These are phyloP conservation scores for Cladosporium austrohemisphaericum DNA, from an alignment of 2,329 filamentous ascomycete species.

Conservation along the genomic window DNA sequence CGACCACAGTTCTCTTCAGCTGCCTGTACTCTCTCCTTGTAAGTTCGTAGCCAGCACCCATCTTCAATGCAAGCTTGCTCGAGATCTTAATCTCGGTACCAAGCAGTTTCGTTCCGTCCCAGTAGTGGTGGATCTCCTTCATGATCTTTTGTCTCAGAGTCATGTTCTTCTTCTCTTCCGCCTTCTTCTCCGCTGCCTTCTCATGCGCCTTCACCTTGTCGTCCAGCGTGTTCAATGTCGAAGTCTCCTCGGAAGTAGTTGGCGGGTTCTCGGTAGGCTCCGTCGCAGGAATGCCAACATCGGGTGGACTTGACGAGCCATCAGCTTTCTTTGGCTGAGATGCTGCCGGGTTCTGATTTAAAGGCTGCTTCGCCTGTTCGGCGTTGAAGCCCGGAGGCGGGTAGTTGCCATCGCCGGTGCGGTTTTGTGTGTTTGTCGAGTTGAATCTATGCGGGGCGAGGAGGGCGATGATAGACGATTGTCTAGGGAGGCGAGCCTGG, in stretches of 20 bases:
- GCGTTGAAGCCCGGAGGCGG: slow-evolving; percentile 88
- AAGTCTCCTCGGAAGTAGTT: slow-evolving; percentile 45
- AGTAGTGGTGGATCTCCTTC: slow-evolving; percentile 90
- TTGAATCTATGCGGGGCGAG: slow-evolving; percentile 50
- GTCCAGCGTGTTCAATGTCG: slow-evolving; percentile 60
- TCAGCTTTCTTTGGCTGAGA: slow-evolving; percentile 23
- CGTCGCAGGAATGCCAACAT: slow-evolving; percentile 34
- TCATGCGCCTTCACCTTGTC: slow-evolving; percentile 50
- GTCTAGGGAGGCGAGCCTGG: slow-evolving; percentile 44
- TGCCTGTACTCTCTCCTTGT: slow-evolving; percentile 90
- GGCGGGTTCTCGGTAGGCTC: slow-evolving; percentile 44
- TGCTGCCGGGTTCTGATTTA: slow-evolving; percentile 47
- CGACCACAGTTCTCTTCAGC: slow-evolving; percentile 86
- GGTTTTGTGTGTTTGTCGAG: slow-evolving; percentile 55
- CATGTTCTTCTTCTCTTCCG: slow-evolving; percentile 76
- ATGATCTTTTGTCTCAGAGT: slow-evolving; percentile 90
- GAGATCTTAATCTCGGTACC: slow-evolving; percentile 92
- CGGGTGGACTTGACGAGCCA: slow-evolving; percentile 19
- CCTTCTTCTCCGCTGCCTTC: slow-evolving; percentile 57
- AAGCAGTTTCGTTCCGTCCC: slow-evolving; percentile 95
- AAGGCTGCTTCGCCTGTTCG: slow-evolving; percentile 82
- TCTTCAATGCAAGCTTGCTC: slow-evolving; percentile 85
- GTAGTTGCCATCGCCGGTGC: slow-evolving; percentile 43
- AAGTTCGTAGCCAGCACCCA: slow-evolving; percentile 96
- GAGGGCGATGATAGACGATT: slow-evolving; percentile 56